Evolutionary conservation across 192 early-diverging fungal species (phyloP).

Genomic region (Linnemannia zychae): DNA sequence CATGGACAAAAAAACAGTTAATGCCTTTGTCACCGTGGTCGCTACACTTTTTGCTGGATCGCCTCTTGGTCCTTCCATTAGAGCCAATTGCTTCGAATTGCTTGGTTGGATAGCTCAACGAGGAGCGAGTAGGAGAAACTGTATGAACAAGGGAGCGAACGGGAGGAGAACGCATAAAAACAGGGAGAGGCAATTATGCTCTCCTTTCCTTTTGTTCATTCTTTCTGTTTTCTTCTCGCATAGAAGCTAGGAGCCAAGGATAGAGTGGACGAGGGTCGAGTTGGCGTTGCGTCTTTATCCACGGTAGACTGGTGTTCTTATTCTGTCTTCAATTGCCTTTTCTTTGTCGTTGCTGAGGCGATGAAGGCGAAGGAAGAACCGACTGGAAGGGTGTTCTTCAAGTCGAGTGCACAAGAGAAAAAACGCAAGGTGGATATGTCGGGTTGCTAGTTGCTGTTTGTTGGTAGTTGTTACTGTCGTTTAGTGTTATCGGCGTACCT

Average conservation of each 20-base stretch:
- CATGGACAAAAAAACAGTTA: background rate
- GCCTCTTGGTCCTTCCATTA: background rate
- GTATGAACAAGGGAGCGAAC: background rate
- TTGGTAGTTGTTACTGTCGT: background rate
- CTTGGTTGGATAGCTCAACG: background rate
- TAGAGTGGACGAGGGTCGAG: background rate
- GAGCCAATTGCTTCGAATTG: background rate
- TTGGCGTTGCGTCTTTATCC: background rate
- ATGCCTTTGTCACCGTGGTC: no score
- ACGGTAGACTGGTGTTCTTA: background rate
- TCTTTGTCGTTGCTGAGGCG: background rate
- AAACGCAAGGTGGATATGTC: background rate
- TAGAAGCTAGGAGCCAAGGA: background rate
- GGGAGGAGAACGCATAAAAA: background rate
- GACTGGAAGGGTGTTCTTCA: background rate
- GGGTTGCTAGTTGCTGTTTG: background rate
- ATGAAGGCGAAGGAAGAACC: background rate
- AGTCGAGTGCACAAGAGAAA: background rate
- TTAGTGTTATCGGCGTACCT: background rate
- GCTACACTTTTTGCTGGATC: background rate
- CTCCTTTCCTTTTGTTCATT: background rate
- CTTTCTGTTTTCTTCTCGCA: background rate
- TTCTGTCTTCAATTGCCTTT: background rate
- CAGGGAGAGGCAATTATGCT: background rate
- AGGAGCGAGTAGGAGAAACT: background rate